Evolutionary conservation across 306 rosid genomes (phyloP).

Genomic region (Luffa aegyptiaca): DNA sequence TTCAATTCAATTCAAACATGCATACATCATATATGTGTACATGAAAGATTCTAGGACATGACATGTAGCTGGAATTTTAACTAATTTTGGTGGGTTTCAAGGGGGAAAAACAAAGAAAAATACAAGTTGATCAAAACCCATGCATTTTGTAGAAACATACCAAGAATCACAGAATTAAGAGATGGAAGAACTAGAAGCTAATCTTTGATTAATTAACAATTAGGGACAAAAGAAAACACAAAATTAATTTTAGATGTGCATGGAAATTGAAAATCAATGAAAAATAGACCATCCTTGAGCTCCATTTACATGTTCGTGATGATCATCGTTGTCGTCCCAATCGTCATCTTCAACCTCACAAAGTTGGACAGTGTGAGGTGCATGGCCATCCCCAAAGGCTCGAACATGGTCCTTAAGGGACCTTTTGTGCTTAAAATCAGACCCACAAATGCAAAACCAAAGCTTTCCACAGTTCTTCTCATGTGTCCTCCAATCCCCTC

Average conservation of each 20-base stretch:
- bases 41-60: neutral
- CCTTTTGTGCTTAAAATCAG: constrained; percentile 90
- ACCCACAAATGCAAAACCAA: constrained; percentile 94
- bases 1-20: neutral
- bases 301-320: neutral
- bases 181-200: neutral
- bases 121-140: neutral
- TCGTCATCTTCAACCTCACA: constrained; percentile 27
- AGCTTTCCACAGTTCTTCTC: constrained; percentile 95
- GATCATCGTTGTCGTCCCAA: neutral
- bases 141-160: neutral
- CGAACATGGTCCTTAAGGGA: constrained; percentile 84
- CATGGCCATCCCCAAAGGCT: constrained; percentile 77
- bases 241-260: neutral
- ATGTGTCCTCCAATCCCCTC: constrained; percentile 96
- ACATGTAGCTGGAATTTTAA: neutral
- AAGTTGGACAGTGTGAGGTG: constrained; percentile 50
- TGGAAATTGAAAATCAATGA: neutral
- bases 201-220: constrained; percentile 21
- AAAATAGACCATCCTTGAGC: constrained; percentile 18
- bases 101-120: neutral
- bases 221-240: constrained; percentile 2
- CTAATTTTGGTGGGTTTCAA: neutral
- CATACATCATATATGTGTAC: neutral
- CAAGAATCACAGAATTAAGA: neutral